Evolutionary conservation across 2,329 filamentous ascomycete genomes (phyloP).

Genomic region (Macroventuria anomochaeta): DNA sequence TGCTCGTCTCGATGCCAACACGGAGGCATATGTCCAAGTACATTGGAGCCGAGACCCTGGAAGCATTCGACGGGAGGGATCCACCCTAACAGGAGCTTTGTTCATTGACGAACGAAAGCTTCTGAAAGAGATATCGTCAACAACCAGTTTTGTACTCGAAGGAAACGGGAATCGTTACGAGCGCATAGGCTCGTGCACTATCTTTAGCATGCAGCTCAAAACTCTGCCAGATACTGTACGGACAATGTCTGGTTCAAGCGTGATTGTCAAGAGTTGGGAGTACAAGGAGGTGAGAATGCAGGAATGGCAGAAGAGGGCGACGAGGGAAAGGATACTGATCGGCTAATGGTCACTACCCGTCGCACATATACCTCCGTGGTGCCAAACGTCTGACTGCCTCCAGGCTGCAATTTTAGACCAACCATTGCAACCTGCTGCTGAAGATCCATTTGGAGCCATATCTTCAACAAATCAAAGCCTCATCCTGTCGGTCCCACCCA

Average conservation of each 20-base stretch:
- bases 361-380: too few relatives aligned
- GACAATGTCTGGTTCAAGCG: too few relatives aligned
- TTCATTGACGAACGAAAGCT: not conserved
- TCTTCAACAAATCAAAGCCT: too few relatives aligned
- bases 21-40: not conserved
- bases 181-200: not conserved
- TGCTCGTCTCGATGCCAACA: not conserved
- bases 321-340: not conserved
- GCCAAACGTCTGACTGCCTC: too few relatives aligned
- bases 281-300: not conserved
- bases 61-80: not conserved
- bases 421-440: too few relatives aligned
- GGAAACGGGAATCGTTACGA: not conserved
- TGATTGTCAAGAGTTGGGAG: not conserved
- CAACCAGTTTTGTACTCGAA: not conserved
- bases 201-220: not conserved
- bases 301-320: not conserved
- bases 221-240: too few relatives aligned
- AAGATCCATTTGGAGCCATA: too few relatives aligned
- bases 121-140: not conserved
- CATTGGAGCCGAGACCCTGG: not conserved
- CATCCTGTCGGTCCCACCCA: too few relatives aligned
- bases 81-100: not conserved
- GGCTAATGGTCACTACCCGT: not conserved
- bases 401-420: too few relatives aligned